Evolutionary conservation across 2,329 filamentous ascomycete species (phyloP), one percentile per base, ranked within the genome.

Genomic region (Pezicula carpinea): DNA sequence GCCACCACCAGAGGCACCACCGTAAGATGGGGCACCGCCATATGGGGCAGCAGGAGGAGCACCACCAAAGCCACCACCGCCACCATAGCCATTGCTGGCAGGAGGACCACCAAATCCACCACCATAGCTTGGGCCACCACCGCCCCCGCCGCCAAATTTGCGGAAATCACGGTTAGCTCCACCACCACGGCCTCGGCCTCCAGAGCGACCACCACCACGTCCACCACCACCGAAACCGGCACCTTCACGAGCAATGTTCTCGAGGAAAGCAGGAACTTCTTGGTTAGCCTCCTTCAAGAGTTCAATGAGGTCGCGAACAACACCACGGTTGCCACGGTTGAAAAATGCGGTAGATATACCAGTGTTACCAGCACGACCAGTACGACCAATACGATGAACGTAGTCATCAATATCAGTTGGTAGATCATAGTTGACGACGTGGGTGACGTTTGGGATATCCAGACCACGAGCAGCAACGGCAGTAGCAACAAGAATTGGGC

Each of bases 391-490:
- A 69, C 93, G 89, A 73, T 99, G 93, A 49, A 99, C 93, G 61
- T 99, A 99, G 71, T 97, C 93, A 63, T 97, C 93, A 62, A 97
- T 95, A 64, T 97, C 93, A 47, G 91, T 96, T 42, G 93, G 93
- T n/a, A 99, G 80, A 69, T 99, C 93, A 70, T 99, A 99, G 78
- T 99, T 99, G 79, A 99, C 83, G 41, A 99, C 93, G 72, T 99
- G 93, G 36, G 83, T 92, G 52, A 99, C 93, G 58, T 96, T 95
- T 11, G 92, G 90, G 35, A 99, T 96, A 76, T 97, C 92, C 13
- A 65, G 38, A 7, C 62, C 59, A 74, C 82, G 77, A 62, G 93
- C 93, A 61, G 93, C 93, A 62, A 99, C 93, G 63, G 93, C 93
- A 58, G 93, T 99, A 50, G 93, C 93, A 48, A 99, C 93, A 49